Percentiles rank a stretch among this genome's conserved stretches.
phyloP scores from a whole-genome alignment of 352 stramenopile genomes.

The Aphanomyces astaci region DNA sequence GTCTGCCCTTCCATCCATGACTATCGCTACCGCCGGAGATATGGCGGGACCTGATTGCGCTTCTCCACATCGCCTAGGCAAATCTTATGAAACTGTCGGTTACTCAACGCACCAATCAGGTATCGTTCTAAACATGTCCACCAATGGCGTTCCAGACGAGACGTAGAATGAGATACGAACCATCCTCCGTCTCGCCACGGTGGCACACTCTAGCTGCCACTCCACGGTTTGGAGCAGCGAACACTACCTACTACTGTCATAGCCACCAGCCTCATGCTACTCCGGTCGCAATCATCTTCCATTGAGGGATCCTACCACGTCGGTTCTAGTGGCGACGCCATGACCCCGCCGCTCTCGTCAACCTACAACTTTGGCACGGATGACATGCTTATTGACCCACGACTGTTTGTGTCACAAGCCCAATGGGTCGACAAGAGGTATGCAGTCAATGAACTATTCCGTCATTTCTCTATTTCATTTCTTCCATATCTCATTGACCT shows the following conservation, averaged over 20 bases:
- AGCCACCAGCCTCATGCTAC: background rate
- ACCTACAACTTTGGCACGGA: background rate
- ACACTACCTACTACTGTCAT: background rate
- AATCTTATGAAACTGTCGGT: background rate
- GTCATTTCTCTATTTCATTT: no score
- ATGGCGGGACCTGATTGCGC: no score
- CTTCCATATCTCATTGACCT: background rate
- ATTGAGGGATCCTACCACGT: background rate
- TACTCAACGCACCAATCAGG: background rate
- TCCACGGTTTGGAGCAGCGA: background rate
- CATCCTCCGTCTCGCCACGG: background rate
- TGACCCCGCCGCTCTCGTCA: background rate
- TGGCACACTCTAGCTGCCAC: background rate
- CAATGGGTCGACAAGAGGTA: slow-evolving; percentile 42
- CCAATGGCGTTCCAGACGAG: background rate
- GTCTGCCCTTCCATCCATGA: background rate
- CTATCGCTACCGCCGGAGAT: no score
- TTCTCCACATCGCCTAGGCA: background rate
- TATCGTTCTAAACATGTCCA: background rate
- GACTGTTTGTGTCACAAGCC: slow-evolving; percentile 45
- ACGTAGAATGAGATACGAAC: background rate
- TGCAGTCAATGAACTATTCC: no score
- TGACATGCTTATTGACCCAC: slow-evolving; percentile 45
- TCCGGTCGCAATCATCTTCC: background rate
- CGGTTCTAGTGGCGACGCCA: background rate